Base-by-base conservation (phyloP, 2,329 filamentous ascomycete species). In the Aureobasidium sp. region DNA sequence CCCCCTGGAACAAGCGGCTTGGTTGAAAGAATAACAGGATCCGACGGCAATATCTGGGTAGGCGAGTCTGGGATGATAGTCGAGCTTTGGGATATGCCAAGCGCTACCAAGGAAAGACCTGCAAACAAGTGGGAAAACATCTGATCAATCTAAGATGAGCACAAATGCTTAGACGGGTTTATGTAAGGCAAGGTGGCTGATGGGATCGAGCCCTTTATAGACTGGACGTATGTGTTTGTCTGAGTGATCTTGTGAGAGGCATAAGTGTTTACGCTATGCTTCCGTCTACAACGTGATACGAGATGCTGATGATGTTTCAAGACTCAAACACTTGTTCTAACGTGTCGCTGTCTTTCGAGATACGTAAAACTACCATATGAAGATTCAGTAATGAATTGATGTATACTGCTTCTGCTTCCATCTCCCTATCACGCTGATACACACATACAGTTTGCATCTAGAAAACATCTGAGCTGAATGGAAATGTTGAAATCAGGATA, bases 181-280 rank as follows among this genome's bases (percentile, higher is more conserved):
- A 34, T 51, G 27, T 34, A 51, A 51, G 48, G 48, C 27, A 51
- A 51, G 48, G 48, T 51, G 48, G 48, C 23, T 34, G 48, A 51
- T 51, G 27, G 48, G 48, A 51, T 51, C 48, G 48, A 51, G 48
- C 48, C 26, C 27, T 51, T 51, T 51, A 51, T 51, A 51, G 48
- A 51, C 48, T 51, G 15, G 48, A 51, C 48, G 48, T 41, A n/a
- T 36, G 27, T 51, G 27, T 51, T 51, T 51, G 27, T 51, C 27
- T 51, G 7, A 51, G 20, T 51, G 48, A 51, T 51, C 27, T 34
- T 41, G 39, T 41, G 17, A n/a, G 39, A 41, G 39, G 39, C n/a
- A 36, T 15, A 27, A 15, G 48, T n/a, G 48, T 32, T 36, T 32
- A 29, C 27, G 27, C 39, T 41, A 41, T 41, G 39, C 39, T 20